phyloP scores from a whole-genome alignment of 345 rosid genomes.

The Rhodamnia rubescens region DNA sequence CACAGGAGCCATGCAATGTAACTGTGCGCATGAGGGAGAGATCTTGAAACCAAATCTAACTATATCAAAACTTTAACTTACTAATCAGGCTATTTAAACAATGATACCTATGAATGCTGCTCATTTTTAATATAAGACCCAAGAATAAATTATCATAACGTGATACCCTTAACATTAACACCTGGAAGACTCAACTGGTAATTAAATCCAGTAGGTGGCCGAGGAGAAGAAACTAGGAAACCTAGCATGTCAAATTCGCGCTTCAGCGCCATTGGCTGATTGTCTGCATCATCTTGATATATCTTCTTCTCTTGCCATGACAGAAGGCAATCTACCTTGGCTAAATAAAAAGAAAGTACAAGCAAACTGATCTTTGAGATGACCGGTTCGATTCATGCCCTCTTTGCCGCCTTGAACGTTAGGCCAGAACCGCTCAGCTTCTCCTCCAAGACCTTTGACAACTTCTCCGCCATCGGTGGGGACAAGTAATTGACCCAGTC shows the following conservation, averaged over 20 bases:
- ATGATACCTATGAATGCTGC: too few relatives aligned
- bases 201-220: background rate
- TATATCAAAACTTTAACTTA: background rate
- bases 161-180: background rate
- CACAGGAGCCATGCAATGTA: background rate
- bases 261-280: background rate
- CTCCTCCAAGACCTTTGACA: slow-evolving; percentile 3
- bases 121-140: background rate
- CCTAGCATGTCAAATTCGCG: background rate
- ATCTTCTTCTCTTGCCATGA: background rate
- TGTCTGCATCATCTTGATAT: background rate
- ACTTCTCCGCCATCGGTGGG: slow-evolving; percentile 3
- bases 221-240: background rate
- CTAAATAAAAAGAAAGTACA: background rate
- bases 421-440: slow-evolving; percentile 8
- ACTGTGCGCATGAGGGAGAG: background rate
- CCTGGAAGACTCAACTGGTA: background rate
- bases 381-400: background rate
- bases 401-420: background rate
- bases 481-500: slow-evolving; percentile 8
- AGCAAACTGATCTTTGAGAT: background rate
- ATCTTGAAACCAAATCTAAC: background rate
- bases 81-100: too few relatives aligned
- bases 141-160: background rate
- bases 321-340: background rate